Evolutionary conservation across 495 filamentous ascomycete species (phyloP).

Genomic region (Trichoderma erinaceum): DNA sequence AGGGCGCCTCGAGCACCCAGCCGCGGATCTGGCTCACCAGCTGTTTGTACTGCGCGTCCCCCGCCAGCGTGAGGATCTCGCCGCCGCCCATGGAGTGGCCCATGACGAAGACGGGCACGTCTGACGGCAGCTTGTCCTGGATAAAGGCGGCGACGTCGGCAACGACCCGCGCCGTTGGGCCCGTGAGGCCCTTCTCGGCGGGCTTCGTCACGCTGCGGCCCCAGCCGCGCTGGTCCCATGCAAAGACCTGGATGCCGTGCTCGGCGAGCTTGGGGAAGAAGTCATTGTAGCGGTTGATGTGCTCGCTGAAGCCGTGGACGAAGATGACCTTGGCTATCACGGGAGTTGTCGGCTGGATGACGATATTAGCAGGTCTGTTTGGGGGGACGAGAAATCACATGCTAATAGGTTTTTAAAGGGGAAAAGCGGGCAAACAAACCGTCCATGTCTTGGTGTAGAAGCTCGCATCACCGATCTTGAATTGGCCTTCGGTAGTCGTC

Average conservation of each 20-base stretch:
- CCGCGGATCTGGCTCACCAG: constrained; percentile 49
- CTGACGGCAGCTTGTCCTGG: constrained; percentile 31
- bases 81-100: constrained; percentile 81
- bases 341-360: constrained; percentile 22
- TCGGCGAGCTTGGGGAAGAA: constrained; percentile 63
- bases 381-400: neutral
- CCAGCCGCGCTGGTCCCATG: constrained; percentile 76
- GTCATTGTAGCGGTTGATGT: constrained; percentile 64
- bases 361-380: constrained; percentile 15
- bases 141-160: constrained; percentile 72
- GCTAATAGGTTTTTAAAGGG: neutral
- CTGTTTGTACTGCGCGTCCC: constrained; percentile 38
- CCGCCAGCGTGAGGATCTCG: constrained; percentile 50
- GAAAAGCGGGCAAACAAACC: constrained; percentile 40
- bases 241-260: constrained; percentile 65
- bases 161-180: constrained; percentile 63
- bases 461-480: constrained; percentile 49
- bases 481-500: constrained; percentile 43
- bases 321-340: constrained; percentile 65
- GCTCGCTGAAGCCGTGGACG: constrained; percentile 85
- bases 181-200: constrained; percentile 58
- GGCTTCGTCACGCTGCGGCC: constrained; percentile 43
- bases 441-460: constrained; percentile 85
- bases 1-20: constrained; percentile 61
- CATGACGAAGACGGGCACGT: constrained; percentile 68